A percentile compares a stretch with the other conserved stretches of the same genome.
phyloP scores from a whole-genome alignment of 345 rosid genomes.

The Raphanus sativus region DNA sequence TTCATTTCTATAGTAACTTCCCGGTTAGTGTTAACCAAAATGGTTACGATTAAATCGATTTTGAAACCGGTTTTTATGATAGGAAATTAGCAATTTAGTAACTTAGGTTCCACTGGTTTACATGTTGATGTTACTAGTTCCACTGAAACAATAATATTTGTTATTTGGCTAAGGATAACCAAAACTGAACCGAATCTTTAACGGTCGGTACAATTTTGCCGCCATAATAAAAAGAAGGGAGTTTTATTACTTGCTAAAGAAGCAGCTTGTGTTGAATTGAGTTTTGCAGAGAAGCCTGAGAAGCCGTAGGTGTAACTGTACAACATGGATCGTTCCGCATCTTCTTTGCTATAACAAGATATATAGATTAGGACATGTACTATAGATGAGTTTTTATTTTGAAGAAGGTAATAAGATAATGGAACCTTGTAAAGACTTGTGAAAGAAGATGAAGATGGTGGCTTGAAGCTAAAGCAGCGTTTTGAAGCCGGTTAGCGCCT shows the following conservation, averaged over 20 bases:
- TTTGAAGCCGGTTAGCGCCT: slow-evolving; percentile 45
- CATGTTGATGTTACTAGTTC: not conserved
- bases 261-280: slow-evolving; percentile 55
- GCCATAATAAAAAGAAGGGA: slow-evolving; percentile 9
- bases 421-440: slow-evolving; percentile 56
- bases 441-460: slow-evolving; percentile 57
- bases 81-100: not conserved
- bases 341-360: slow-evolving; percentile 50
- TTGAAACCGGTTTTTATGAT: not conserved
- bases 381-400: not conserved
- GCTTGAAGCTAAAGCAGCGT: slow-evolving; percentile 41
- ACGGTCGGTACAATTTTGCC: slow-evolving; percentile 14
- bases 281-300: slow-evolving; percentile 60
- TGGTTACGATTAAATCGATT: not conserved
- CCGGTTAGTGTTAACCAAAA: not conserved
- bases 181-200: no score
- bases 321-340: slow-evolving; percentile 50
- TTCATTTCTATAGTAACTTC: slow-evolving; percentile 43
- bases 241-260: slow-evolving; percentile 48
- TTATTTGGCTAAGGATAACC: not conserved
- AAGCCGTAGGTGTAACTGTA: slow-evolving; percentile 68
- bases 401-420: not conserved
- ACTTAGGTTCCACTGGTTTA: not conserved
- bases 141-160: not conserved
- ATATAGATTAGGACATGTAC: not conserved